Base-by-base conservation (phyloP, 202 grass and related monocot species). In the Schoenoplectus triqueter region DNA sequence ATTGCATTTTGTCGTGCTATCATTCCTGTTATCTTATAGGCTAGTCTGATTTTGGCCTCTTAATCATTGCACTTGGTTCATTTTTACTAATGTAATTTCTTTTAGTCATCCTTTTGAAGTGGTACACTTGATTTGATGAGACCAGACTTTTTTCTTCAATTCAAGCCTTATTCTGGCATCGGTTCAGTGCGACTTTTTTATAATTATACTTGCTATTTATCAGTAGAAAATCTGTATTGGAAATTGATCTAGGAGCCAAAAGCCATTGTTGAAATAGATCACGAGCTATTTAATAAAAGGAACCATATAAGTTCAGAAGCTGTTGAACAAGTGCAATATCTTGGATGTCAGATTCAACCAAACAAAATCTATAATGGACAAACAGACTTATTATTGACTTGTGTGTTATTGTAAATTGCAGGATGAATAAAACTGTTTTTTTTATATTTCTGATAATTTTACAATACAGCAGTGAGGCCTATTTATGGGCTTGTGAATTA, bases 41-140 rank as follows among this genome's bases (percentile, higher is more conserved):
- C 55, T 83, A 73, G 9, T 88, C 61, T 66, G 78, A 44, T 22
- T 88, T 85, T 63, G 2, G 17, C 50, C 59, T 45, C 17, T 68
- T 7, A 84, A 73, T 20, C 5, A 61, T n/a, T 42, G 22, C 54
- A 60, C 5, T 17, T 44, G 6, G 51, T 17, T 73, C 54, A 59
- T 40, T 59, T 78, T 57, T 7, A 1, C 75, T 6, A 57, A 61
- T n/a, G 47, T 69, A 67, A 13, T 68, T 79, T 48, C 2, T 13
- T 81, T 39, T 6, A 45, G 39, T 82, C 52, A 3, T 2, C 78
- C 9, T 45, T 51, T 86, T 62, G 31, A 20, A 18, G 4, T 86
- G 76, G 67, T 10, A 9, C 65, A 42, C 10, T 66, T 5, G 62
- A 39, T 79, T 74, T 18, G 14, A 79, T 47, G 41, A 44, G 64